phyloP scores from a whole-genome alignment of 2,329 filamentous ascomycete species.

The Colletotrichum sp. region DNA sequence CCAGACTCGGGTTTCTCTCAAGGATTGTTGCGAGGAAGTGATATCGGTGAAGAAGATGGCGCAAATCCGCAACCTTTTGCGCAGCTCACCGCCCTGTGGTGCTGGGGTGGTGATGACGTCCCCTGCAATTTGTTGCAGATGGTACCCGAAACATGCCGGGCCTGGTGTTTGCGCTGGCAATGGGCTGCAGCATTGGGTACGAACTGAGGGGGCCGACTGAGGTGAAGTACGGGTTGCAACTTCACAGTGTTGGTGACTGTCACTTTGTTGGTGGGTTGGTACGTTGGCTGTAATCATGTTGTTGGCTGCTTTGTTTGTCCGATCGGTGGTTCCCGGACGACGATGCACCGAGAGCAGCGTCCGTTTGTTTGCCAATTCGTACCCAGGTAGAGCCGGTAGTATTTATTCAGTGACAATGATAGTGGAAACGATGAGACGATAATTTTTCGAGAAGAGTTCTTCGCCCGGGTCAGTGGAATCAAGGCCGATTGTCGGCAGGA shows the following conservation, averaged over 20 bases:
- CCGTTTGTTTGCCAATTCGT: not conserved
- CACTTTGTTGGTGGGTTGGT: not conserved
- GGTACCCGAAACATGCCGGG: not conserved
- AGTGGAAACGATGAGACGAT: not conserved
- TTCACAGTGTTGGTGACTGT: not conserved
- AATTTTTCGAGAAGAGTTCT: not conserved
- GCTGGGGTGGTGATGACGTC: not conserved
- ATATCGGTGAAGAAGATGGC: slow-evolving; percentile 8
- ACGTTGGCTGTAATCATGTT: not conserved
- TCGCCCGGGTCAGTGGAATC: not conserved
- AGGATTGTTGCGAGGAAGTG: not conserved
- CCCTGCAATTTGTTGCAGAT: not conserved
- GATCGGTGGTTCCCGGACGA: not conserved
- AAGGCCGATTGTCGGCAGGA: slow-evolving; percentile 1
- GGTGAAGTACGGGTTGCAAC: not conserved
- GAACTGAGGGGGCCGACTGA: not conserved
- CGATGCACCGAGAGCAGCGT: not conserved
- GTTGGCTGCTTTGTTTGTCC: not conserved
- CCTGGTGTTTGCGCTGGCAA: not conserved
- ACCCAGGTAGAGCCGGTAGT: not conserved
- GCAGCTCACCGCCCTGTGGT: slow-evolving; percentile 10
- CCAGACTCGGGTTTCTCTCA: not conserved
- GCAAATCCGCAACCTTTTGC: not conserved
- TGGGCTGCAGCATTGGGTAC: not conserved
- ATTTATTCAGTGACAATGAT: not conserved